Evolutionary conservation across 75 land plant species (phyloP).

Genomic region (Pseudotsuga menziesii): DNA sequence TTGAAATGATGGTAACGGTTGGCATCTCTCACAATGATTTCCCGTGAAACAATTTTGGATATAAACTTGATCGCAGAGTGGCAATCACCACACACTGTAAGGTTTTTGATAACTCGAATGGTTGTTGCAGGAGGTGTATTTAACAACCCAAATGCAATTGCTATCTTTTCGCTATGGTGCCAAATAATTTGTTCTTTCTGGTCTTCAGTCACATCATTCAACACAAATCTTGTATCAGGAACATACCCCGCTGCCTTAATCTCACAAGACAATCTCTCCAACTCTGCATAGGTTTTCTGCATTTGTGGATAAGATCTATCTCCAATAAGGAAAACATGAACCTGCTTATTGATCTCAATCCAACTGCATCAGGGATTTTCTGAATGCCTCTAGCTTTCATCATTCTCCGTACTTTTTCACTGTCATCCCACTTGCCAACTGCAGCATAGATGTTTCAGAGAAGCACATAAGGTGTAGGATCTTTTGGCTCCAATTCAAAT

Average conservation of each 20-base stretch:
- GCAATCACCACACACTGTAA: not conserved
- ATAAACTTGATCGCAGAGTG: not conserved
- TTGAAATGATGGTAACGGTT: conserved; percentile 1
- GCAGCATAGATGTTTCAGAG: conserved; percentile 63
- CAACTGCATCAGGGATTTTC: conserved; percentile 21
- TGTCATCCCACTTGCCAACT: conserved; percentile 43
- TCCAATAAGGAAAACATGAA: not conserved
- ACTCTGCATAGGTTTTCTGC: not conserved
- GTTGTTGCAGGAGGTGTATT: not conserved
- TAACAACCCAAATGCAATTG: conserved; percentile 7
- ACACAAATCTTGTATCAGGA: conserved; percentile 5
- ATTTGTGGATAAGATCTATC: conserved; percentile 6
- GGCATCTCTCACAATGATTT: not conserved
- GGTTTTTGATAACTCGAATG: not conserved
- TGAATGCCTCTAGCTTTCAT: conserved; percentile 29
- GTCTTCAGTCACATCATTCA: conserved; percentile 10
- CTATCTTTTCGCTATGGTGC: conserved; percentile 10
- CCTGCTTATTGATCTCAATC: conserved; percentile 30
- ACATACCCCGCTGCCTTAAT: conserved; percentile 9
- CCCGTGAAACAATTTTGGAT: not conserved
- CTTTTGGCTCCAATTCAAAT: conserved; percentile 43
- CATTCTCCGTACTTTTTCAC: conserved; percentile 25
- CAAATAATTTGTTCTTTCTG: not conserved
- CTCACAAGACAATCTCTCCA: not conserved
- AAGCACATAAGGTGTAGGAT: conserved; percentile 46